Evolutionary conservation across 768 basidiomycete species (phyloP).

Genomic region (Xanthoconium stramineum): DNA sequence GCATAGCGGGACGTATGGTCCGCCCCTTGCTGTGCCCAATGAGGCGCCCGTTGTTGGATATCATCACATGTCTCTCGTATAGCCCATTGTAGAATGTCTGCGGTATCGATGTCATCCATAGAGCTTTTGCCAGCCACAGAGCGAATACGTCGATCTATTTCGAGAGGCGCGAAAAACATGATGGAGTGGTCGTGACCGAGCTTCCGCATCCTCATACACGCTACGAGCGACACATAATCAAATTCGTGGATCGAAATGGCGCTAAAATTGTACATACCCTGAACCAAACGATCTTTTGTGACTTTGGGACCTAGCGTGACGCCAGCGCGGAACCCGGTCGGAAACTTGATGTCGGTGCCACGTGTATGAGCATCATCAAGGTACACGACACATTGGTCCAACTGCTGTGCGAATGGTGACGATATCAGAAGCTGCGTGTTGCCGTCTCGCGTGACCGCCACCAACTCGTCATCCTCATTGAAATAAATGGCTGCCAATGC

Average conservation of each 20-base stretch:
- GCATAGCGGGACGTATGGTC: background rate
- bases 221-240: background rate
- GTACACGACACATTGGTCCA: background rate
- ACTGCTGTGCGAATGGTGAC: background rate
- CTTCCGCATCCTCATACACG: background rate
- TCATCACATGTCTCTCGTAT: background rate
- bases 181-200: background rate
- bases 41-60: background rate
- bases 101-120: background rate
- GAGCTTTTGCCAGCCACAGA: background rate
- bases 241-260: background rate
- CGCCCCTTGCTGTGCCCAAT: background rate
- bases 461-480: background rate
- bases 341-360: background rate
- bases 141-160: background rate
- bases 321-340: background rate
- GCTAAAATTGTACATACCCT: background rate
- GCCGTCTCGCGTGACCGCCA: background rate
- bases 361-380: background rate
- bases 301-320: background rate
- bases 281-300: background rate
- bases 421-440: background rate
- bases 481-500: background rate
- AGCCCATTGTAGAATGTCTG: background rate
- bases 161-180: background rate